Percentiles rank a stretch among this genome's conserved stretches.
Evolutionary conservation across 2,329 filamentous ascomycete genomes (phyloP).

Genomic region (Epichloe typhina): DNA sequence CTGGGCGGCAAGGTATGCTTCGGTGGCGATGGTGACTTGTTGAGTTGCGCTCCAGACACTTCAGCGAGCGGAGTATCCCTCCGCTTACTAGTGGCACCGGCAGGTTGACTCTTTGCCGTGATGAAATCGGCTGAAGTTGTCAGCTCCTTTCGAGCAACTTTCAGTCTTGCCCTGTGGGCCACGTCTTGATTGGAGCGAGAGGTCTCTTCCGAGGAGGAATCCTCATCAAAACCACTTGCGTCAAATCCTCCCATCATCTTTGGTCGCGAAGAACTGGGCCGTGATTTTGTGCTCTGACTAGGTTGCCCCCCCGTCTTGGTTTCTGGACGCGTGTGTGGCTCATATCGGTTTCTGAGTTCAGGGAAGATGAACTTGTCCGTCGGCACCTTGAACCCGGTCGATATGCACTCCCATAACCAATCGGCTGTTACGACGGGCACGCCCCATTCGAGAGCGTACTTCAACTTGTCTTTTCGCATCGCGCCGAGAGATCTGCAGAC

Average conservation of each 20-base stretch:
- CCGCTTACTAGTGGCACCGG: constrained; percentile 14
- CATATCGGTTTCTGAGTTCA: constrained; percentile 26
- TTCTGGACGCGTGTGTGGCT: neutral
- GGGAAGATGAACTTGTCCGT: constrained; percentile 34
- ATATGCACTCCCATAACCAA: constrained; percentile 79
- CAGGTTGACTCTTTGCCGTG: constrained; percentile 27
- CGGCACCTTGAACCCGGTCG: constrained; percentile 35
- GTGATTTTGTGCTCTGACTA: neutral
- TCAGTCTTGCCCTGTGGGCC: neutral
- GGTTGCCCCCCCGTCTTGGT: constrained; percentile 5
- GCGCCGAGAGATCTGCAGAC: constrained; percentile 50
- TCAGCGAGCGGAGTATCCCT: constrained; percentile 27
- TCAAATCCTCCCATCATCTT: constrained; percentile 21
- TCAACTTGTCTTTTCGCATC: constrained; percentile 62
- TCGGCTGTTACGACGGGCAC: constrained; percentile 69
- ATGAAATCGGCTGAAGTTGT: constrained; percentile 25
- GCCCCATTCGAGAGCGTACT: constrained; percentile 58
- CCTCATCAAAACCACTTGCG: constrained; percentile 25
- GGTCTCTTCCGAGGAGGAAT: constrained; percentile 13
- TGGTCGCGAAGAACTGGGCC: constrained; percentile 7
- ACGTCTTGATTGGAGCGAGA: neutral
- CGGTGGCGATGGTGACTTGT: constrained; percentile 25
- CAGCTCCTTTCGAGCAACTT: constrained; percentile 10
- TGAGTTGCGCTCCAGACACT: constrained; percentile 25
- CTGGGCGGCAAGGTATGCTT: constrained; percentile 12